Evolutionary conservation across 2,329 filamentous ascomycete species (phyloP).

Genomic region (Colletotrichum tamarilloi): DNA sequence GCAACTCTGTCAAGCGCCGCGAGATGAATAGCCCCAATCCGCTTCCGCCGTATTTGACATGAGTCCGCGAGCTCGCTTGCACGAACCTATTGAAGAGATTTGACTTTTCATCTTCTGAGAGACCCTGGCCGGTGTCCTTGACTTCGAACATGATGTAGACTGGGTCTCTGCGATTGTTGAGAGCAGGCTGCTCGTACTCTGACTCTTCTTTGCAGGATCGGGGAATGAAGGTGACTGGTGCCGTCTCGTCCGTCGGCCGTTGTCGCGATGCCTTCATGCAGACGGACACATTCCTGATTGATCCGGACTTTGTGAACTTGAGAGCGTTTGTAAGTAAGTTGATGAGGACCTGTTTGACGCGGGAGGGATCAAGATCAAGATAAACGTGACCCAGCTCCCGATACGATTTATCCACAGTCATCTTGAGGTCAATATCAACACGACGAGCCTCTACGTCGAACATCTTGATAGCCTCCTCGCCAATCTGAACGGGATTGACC

Average conservation of each 20-base stretch:
- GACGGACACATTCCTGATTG: conserved; percentile 65
- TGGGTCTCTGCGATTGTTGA: conserved; percentile 52
- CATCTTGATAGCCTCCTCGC: conserved; percentile 78
- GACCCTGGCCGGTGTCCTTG: conserved; percentile 79
- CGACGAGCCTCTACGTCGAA: conserved; percentile 80
- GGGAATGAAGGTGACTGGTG: conserved; percentile 71
- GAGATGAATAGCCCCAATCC: conserved; percentile 85
- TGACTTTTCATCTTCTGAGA: conserved; percentile 78
- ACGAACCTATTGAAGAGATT: conserved; percentile 83
- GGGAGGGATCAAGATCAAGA: conserved; percentile 77
- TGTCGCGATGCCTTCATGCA: conserved; percentile 56
- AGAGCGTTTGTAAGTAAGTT: conserved; percentile 85
- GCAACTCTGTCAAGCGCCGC: conserved; percentile 81
- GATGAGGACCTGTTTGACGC: conserved; percentile 82
- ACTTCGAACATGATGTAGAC: conserved; percentile 79
- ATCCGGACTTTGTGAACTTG: conserved; percentile 79
- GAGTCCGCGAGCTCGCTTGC: conserved; percentile 80
- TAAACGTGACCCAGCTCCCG: conserved; percentile 68
- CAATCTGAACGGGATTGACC: conserved; percentile 73
- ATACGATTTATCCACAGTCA: conserved; percentile 72
- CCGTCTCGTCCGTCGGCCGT: conserved; percentile 52
- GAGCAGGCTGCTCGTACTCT: conserved; percentile 48
- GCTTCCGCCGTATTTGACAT: conserved; percentile 82
- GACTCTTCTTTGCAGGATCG: conserved; percentile 59
- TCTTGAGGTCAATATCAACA: conserved; percentile 74